Evolutionary conservation across 257 asterid genomes (phyloP).

Genomic region (Solanum chmielewskii): DNA sequence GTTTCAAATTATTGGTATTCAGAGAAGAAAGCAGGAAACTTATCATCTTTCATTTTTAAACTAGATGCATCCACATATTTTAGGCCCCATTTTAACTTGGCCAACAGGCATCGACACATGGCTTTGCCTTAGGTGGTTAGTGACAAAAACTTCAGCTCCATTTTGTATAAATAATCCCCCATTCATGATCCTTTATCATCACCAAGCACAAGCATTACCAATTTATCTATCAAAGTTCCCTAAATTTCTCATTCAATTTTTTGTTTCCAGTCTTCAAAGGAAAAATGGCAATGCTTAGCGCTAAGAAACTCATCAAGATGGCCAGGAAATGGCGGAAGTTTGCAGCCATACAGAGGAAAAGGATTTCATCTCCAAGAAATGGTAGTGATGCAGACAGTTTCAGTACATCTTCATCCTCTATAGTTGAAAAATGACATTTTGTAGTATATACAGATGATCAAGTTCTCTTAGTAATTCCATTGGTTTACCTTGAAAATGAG

Average conservation of each 20-base stretch:
- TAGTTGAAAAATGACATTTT: slow-evolving; percentile 23
- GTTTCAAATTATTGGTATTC: too few relatives aligned
- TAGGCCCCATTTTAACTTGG: neutral
- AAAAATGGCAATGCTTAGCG: neutral
- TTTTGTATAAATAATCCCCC: neutral
- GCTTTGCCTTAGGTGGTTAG: neutral
- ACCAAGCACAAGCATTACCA: neutral
- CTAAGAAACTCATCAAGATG: neutral
- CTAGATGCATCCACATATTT: neutral
- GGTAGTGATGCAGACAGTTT: neutral
- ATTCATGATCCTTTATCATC: neutral
- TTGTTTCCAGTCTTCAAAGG: neutral
- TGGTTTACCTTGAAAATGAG: neutral
- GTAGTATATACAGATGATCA: slow-evolving; percentile 13
- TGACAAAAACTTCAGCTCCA: neutral
- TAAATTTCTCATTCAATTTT: neutral
- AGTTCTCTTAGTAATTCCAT: neutral
- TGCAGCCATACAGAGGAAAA: neutral
- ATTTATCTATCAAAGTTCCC: neutral
- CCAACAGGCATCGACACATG: neutral
- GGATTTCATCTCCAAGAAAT: neutral
- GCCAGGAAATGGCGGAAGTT: neutral
- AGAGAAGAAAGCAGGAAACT: too few relatives aligned
- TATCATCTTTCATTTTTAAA: too few relatives aligned
- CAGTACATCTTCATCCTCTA: neutral